Conservation (phyloP, 169 alveolate species). For the Babesia sp. region DNA sequence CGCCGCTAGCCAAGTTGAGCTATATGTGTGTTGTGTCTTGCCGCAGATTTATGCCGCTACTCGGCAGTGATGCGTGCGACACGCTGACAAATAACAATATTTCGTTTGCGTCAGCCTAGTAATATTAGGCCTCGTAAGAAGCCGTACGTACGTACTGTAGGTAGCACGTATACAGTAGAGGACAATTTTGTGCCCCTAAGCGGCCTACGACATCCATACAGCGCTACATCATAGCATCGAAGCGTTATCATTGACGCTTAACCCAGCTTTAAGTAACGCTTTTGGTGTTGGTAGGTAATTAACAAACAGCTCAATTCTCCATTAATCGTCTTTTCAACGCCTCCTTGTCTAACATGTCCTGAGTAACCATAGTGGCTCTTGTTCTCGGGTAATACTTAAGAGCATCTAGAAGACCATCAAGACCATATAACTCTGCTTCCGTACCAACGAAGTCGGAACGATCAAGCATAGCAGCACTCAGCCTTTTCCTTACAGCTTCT, state of each 20-base stretch:
- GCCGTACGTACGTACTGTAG: background rate
- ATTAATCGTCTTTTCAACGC: constrained; percentile 7
- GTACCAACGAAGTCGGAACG: background rate
- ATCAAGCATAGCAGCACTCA: background rate
- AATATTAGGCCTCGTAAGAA: background rate
- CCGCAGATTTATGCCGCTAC: background rate
- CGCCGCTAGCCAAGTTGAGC: background rate
- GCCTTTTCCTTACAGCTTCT: background rate
- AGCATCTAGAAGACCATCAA: constrained; percentile 50
- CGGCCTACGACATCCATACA: background rate
- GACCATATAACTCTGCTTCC: constrained; percentile 31
- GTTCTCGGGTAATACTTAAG: constrained; percentile 3
- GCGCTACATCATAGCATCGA: background rate
- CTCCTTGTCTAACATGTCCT: constrained; percentile 26
- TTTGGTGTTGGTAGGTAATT: background rate
- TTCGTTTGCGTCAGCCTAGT: background rate
- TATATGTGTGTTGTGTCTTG: background rate
- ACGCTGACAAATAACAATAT: background rate
- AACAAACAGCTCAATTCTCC: constrained; percentile 17
- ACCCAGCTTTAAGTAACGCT: background rate
- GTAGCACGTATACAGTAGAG: background rate
- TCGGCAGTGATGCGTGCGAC: background rate
- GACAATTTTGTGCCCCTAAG: background rate
- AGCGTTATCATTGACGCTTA: too few relatives aligned
- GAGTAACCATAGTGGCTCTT: constrained; percentile 38